Evolutionary conservation across 2,329 filamentous ascomycete species (phyloP).

Genomic region (Grosmannia huntii): DNA sequence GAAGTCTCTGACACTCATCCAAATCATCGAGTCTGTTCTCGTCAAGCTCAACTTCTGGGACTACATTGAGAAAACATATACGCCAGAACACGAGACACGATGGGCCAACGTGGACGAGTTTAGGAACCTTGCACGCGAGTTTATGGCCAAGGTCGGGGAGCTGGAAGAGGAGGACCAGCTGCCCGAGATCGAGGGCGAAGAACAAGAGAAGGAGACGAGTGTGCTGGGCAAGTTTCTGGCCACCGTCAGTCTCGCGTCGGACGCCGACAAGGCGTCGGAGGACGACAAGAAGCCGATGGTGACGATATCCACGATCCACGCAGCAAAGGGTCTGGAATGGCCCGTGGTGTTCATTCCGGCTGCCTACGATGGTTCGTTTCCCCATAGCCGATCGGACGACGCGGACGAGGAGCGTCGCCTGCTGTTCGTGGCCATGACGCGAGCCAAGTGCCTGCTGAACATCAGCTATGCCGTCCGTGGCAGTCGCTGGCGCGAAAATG

Average conservation of each 20-base stretch:
- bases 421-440: constrained; percentile 93
- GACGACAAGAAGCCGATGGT: constrained; percentile 48
- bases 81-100: constrained; percentile 61
- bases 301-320: constrained; percentile 92
- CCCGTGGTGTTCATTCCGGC: constrained; percentile 87
- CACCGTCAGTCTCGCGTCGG: constrained; percentile 76
- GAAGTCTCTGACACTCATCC: constrained; percentile 23
- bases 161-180: constrained; percentile 36
- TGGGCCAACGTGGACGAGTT: constrained; percentile 89
- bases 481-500: constrained; percentile 19
- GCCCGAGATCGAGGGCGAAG: constrained; percentile 57
- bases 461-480: constrained; percentile 65
- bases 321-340: constrained; percentile 94
- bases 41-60: constrained; percentile 58
- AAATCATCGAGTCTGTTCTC: constrained; percentile 39
- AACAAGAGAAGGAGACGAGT: constrained; percentile 53
- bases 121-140: constrained; percentile 65
- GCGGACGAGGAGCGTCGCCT: constrained; percentile 76
- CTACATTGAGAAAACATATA: constrained; percentile 59
- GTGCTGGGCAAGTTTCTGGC: constrained; percentile 69
- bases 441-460: constrained; percentile 76
- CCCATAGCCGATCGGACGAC: constrained; percentile 77
- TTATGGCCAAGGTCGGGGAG: constrained; percentile 31
- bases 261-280: constrained; percentile 53
- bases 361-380: constrained; percentile 80